Evolutionary conservation across 176 grass and related monocot genomes (phyloP).

Genomic region (Oryza brachyantha): DNA sequence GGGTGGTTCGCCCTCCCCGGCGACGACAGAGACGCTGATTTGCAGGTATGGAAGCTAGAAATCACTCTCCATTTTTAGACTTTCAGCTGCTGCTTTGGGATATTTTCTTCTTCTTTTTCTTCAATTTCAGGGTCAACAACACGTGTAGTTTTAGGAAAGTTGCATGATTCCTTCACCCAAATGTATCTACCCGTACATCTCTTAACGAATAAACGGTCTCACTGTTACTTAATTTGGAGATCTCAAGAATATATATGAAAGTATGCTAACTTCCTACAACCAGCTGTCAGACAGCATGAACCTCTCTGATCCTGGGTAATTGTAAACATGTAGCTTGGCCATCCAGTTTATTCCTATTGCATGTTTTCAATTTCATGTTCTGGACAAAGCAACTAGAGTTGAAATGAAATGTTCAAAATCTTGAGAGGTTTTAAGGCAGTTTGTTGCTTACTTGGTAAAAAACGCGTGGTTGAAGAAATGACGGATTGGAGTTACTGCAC

Average conservation of each 20-base stretch:
- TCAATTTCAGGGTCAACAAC: background rate
- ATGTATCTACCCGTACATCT: background rate
- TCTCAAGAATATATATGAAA: background rate
- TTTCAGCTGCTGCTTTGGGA: background rate
- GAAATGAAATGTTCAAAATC: background rate
- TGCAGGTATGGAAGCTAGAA: slow-evolving; percentile 38
- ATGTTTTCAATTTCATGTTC: background rate
- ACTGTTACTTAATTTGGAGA: slow-evolving; percentile 7
- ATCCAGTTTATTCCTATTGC: background rate
- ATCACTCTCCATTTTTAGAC: background rate
- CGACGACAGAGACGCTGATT: slow-evolving; percentile 21
- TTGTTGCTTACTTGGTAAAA: background rate
- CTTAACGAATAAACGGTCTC: background rate
- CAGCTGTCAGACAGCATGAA: background rate
- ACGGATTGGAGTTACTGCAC: background rate
- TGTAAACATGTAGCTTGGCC: background rate
- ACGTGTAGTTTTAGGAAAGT: background rate
- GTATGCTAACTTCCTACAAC: background rate
- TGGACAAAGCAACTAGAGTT: background rate
- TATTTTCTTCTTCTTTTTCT: background rate
- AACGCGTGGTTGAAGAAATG: background rate
- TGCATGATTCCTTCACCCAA: background rate
- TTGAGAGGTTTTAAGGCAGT: slow-evolving; percentile 2
- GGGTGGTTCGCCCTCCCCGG: slow-evolving; percentile 42
- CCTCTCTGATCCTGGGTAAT: background rate